Evolutionary conservation across 2,329 filamentous ascomycete species (phyloP), one percentile per base, ranked within the genome.

Genomic region (Fulvia fulva): DNA sequence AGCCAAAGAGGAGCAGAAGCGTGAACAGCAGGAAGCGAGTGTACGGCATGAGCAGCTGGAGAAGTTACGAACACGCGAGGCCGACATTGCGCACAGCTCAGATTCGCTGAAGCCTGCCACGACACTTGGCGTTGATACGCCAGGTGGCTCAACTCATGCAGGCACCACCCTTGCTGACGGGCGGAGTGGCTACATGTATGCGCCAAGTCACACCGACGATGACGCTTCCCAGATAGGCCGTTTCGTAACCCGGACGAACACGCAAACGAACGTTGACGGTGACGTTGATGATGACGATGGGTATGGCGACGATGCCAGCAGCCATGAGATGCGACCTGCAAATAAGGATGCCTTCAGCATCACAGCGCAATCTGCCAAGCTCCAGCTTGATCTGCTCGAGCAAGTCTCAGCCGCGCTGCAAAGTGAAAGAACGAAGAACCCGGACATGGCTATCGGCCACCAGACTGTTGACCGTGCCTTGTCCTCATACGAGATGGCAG

Each of bases 261-360:
- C 78, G 14, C 73, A 64, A 1, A 65, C 53, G 14, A 65, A 57
- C 2, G 76, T 80, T 41, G 86, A 87, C 51, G 86, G 82, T 21
- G 86, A 87, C 56, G 74, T 76, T 21, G 81, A 83, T 56, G 78
- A 87, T 21, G 84, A 87, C 21, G 89, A 96, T 51, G 89, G 93
- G 25, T 89, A 89, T 59, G 86, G 85, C 45, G 91, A 96, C 66
- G 90, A 90, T 63, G 87, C 84, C 34, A 96, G 91, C 67, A 88
- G 87, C 54, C 87, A 84, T 58, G 90, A 95, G 62, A 78, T 86
- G 32, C 85, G 79, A 30, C 83, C 87, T 1, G 85, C 86, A 32
- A 92, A 85, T 69, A 96, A 96, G 70, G 94, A 99, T 72, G 92
- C 94, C 1, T 92, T 97, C 75, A 93, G 93, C 72, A 97, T 99